Conservation (phyloP, 768 basidiomycete species). For the Suillus alpinus region DNA sequence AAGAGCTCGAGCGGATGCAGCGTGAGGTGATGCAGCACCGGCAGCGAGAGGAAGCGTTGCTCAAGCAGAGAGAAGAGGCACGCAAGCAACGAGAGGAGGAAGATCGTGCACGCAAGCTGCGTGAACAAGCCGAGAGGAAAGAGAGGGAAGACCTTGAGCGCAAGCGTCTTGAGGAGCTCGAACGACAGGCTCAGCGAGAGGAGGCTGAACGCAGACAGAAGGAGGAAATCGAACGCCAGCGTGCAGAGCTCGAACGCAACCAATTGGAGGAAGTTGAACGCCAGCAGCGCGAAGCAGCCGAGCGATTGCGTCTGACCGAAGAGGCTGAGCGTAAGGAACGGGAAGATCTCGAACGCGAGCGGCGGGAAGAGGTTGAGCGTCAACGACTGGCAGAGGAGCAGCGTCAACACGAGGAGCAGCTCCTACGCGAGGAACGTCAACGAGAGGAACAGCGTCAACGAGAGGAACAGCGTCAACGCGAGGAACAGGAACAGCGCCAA, state of each 20-base stretch:
- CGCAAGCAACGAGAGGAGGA: conserved; percentile 4
- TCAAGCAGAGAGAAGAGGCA: conserved; percentile 8
- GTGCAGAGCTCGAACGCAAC: conserved; percentile 16
- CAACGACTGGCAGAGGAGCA: not conserved
- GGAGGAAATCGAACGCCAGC: conserved; percentile 18
- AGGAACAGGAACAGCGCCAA: conserved; percentile 1
- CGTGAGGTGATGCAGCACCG: conserved; percentile 29
- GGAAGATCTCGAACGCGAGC: not conserved
- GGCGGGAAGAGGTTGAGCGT: not conserved
- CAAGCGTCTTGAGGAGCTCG: conserved; percentile 2
- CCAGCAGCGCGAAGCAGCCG: conserved; percentile 6
- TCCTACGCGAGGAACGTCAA: not conserved
- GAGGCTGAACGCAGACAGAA: conserved; percentile 7
- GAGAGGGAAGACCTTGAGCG: conserved; percentile 10
- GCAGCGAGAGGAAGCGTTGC: conserved; percentile 9
- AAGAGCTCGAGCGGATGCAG: conserved; percentile 43
- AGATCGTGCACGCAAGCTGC: conserved; percentile 1
- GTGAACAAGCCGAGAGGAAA: conserved; percentile 4
- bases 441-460: not conserved
- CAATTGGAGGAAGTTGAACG: conserved; percentile 9
- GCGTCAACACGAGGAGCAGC: not conserved
- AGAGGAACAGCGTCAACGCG: not conserved
- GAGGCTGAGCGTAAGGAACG: not conserved
- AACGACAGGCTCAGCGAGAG: not conserved
- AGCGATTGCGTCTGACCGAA: conserved; percentile 6